phyloP scores from a whole-genome alignment of 257 asterid species.

The Eustoma russellianum region DNA sequence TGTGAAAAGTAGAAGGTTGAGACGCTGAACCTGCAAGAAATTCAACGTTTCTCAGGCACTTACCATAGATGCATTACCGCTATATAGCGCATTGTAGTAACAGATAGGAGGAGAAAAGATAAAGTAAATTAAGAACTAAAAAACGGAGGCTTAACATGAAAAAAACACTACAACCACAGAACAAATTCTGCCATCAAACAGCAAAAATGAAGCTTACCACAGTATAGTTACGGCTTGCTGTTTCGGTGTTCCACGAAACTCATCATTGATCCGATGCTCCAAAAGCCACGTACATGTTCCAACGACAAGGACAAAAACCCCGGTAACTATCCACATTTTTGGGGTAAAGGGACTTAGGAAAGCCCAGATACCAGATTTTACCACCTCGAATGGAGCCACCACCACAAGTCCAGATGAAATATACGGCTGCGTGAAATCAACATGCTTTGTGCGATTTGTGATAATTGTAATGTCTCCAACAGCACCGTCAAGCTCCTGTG shows the following conservation, averaged over 20 bases:
- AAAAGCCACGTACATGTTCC: slow-evolving; percentile 57
- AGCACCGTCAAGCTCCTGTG: slow-evolving; percentile 51
- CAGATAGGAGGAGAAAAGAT: background rate
- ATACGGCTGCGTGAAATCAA: slow-evolving; percentile 64
- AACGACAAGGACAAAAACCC: slow-evolving; percentile 37
- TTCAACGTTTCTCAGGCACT: background rate
- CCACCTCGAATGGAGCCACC: slow-evolving; percentile 37
- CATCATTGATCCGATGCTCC: slow-evolving; percentile 60
- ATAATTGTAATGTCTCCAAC: slow-evolving; percentile 69
- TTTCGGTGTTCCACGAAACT: slow-evolving; percentile 64
- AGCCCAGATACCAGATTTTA: slow-evolving; percentile 55
- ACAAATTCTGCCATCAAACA: background rate
- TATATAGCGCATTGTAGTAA: background rate
- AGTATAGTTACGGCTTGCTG: slow-evolving; percentile 49
- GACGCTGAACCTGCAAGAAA: too few relatives aligned
- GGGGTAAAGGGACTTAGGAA: slow-evolving; percentile 49
- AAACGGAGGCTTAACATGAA: background rate
- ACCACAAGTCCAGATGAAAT: slow-evolving; percentile 54
- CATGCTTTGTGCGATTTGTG: slow-evolving; percentile 38
- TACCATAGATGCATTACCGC: too few relatives aligned
- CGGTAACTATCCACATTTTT: slow-evolving; percentile 48
- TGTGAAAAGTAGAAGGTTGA: too few relatives aligned
- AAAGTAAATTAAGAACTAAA: background rate
- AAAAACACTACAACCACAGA: too few relatives aligned
- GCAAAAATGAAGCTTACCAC: slow-evolving; percentile 30